A percentile compares a stretch with the other conserved stretches of the same genome.
Conservation (phyloP, 140 eudicot genomes). For the Senecio squalidus region DNA sequence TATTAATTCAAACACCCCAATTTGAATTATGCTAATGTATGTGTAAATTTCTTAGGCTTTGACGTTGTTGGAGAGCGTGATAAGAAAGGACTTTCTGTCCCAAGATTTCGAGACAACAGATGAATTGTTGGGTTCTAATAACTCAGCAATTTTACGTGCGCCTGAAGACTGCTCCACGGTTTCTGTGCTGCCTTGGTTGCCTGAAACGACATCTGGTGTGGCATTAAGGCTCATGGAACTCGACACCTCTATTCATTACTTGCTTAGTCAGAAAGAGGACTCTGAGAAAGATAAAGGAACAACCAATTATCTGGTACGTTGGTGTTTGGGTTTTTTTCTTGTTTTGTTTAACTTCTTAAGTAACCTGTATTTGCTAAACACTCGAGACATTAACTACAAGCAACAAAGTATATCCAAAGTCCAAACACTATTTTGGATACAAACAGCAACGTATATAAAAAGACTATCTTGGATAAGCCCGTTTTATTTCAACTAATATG, state of each 20-base stretch:
- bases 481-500: neutral
- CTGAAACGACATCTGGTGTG: conserved; percentile 66
- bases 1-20: too few species aligned
- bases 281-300: conserved; percentile 42
- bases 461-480: too few species aligned
- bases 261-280: conserved; percentile 50
- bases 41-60: conserved; percentile 38
- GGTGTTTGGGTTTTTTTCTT: neutral
- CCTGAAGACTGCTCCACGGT: conserved; percentile 19
- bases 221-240: conserved; percentile 89
- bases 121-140: conserved; percentile 50
- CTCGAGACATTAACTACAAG: too few species aligned
- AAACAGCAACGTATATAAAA: too few species aligned
- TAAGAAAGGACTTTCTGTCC: conserved; percentile 55
- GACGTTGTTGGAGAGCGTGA: conserved; percentile 59
- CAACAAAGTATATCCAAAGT: too few species aligned
- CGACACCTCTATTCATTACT: conserved; percentile 62
- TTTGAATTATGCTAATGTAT: too few species aligned
- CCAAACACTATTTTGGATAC: too few species aligned
- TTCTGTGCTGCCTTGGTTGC: conserved; percentile 83
- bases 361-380: neutral
- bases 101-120: conserved; percentile 53
- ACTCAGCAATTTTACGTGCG: conserved; percentile 17
- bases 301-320: conserved; percentile 37
- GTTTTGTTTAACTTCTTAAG: neutral